Conservation (phyloP, 176 grass and related monocot genomes). For the Microstegium vimineum region DNA sequence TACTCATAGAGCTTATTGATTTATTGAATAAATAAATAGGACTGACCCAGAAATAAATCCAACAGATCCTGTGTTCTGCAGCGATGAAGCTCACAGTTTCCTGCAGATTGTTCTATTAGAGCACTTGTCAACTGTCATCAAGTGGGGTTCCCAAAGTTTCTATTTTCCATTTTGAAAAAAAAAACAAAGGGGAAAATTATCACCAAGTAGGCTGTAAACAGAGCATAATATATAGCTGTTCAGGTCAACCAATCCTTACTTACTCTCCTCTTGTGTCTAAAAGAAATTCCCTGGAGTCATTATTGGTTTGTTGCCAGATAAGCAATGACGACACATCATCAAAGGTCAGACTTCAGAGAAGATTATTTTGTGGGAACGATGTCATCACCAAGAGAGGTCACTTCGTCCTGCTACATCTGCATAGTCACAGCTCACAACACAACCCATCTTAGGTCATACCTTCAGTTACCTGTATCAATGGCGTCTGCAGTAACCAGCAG, state of each 20-base stretch:
- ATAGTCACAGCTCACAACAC: not conserved
- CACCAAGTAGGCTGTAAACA: slow-evolving; percentile 9
- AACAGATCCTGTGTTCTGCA: too few relatives aligned
- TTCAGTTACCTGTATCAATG: not conserved
- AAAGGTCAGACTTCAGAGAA: slow-evolving; percentile 3
- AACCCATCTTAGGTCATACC: not conserved
- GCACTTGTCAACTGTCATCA: not conserved
- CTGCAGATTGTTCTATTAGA: not conserved
- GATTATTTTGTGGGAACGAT: not conserved
- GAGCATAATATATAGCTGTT: not conserved
- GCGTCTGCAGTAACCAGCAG: not conserved
- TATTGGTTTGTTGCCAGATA: not conserved
- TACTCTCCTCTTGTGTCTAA: not conserved
- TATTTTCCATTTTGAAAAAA: not conserved
- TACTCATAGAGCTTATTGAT: too few relatives aligned
- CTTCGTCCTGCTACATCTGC: not conserved
- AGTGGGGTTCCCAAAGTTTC: not conserved
- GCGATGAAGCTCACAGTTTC: not conserved
- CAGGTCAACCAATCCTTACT: not conserved
- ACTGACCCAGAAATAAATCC: too few relatives aligned
- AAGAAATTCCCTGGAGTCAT: not conserved
- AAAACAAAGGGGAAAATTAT: not conserved
- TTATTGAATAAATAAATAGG: too few relatives aligned
- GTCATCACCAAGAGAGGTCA: not conserved
- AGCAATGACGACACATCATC: not conserved